Evolutionary conservation across 768 basidiomycete genomes (phyloP), one percentile per base, ranked within the genome.

Genomic region (Clavulina sp.): DNA sequence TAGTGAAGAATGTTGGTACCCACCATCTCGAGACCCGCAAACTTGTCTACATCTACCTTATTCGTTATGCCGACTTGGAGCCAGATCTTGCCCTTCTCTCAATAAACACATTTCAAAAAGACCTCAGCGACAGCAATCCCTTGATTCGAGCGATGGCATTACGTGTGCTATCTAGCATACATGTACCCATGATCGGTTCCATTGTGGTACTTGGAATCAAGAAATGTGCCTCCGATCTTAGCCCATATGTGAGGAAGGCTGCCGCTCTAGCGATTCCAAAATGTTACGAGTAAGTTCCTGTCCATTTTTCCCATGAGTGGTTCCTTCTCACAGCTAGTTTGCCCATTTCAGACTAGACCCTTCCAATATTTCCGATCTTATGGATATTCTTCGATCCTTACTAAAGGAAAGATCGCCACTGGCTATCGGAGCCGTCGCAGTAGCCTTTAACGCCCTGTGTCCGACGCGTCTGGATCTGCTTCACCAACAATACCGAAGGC

Each of bases 31-130:
- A 95, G 65, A 82, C 93, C 60, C 80, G 93, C 54, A 96, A 97
- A 67, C 78, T 99, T 49, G 89, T 97, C 34, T 97, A 97, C 65
- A 93, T 97, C 57, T 99, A 93, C 68, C 80, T 99, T 57, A 70
- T 97, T 41, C 81, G 88, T 54, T 92, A 95, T 65, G 89, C 95
- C 48, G 80, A 85, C 38, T 77, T 80, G 31, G 91, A 95, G 60
- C 92, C 95, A 13, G 95, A 97, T 64, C 79, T 97, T 46, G 85
- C 93, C 1, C 68, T 99, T 47, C 73, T 99, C 29, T 92, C 91
- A 2, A 93, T 99, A 70, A 99, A 99, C 67, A 93, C 93, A 1
- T 96, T 97, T 62, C 95, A 99, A 65, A 88, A 87, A 65, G 95
- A 99, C 66, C 71, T 99, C 29, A 78, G 81, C 3, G 95, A 97